phyloP scores from a whole-genome alignment of 805 yeast genomes.

The Jamesozyma hellenica region DNA sequence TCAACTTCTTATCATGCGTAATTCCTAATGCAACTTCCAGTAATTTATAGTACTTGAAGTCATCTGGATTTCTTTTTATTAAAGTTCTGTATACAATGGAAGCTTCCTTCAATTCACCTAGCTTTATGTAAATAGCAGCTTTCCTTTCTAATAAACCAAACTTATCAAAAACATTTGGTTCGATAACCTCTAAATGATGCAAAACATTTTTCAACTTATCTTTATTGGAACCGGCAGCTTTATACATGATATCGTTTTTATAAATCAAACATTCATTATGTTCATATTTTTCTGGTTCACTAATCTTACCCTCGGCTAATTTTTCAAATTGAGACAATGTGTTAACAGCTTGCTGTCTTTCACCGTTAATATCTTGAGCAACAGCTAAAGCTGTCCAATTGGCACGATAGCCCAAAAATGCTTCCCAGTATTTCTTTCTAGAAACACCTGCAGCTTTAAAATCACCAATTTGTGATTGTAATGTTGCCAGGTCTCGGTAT shows the following conservation, averaged over 20 bases:
- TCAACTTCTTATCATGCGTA: conserved; percentile 36
- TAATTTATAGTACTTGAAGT: conserved; percentile 49
- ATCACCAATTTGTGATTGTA: conserved; percentile 75
- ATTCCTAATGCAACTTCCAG: conserved; percentile 57
- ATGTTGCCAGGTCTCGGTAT: conserved; percentile 67
- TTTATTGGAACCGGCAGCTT: conserved; percentile 41
- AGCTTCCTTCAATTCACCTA: conserved; percentile 55
- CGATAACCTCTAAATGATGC: conserved; percentile 45
- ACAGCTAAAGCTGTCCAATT: conserved; percentile 85
- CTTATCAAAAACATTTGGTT: conserved; percentile 46
- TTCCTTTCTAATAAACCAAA: conserved; percentile 53
- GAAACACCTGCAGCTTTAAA: conserved; percentile 51
- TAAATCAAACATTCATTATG: conserved; percentile 72
- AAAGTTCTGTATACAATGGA: conserved; percentile 56
- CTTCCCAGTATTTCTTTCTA: conserved; percentile 59
- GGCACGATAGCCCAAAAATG: conserved; percentile 72
- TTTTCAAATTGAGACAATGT: conserved; percentile 70
- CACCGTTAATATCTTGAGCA: conserved; percentile 69
- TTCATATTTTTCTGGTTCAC: conserved; percentile 61
- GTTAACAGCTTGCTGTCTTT: conserved; percentile 56
- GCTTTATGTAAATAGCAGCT: conserved; percentile 51
- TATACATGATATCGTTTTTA: conserved; percentile 56
- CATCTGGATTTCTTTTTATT: conserved; percentile 79
- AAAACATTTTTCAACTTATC: conserved; percentile 48
- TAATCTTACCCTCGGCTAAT: conserved; percentile 55